Evolutionary conservation across 768 basidiomycete genomes (phyloP), one percentile per base, ranked within the genome.

Genomic region (Lentinula guzmanii): DNA sequence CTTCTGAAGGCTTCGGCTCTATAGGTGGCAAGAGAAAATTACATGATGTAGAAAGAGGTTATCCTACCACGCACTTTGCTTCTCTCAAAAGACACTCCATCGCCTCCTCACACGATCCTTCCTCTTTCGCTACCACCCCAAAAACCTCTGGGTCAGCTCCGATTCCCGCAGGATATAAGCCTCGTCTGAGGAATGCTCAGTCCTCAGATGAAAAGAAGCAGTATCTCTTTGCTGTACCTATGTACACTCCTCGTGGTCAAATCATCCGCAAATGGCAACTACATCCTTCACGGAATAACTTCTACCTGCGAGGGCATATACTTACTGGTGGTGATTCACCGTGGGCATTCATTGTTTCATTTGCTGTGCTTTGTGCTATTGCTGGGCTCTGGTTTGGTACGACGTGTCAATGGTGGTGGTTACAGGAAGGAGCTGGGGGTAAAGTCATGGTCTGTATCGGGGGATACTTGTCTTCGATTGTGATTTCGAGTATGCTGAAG

Each of bases 341-440:
- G 0, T 86, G 85, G 77, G 93, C 95, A 4, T 92, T 98, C 65
- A 67, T 92, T 2, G 81, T 79, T 0, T 83, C 83, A 6, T 74
- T 95, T 53, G 69, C 71, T 1, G 58, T 96, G 21, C 75, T 89
- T 31, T 69, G 94, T 28, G 79, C 79, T 2, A 79, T 98, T 51
- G 77, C 90, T 2, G 92, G 86, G 0, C 73, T 90, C 8, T 99
- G 93, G 91, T 85, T 97, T 64, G 90, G 86, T 9, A 93, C 93
- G 28, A 95, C 93, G 0, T 89, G 87, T 51, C 85, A 88, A 16
- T 96, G 88, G 84, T 88, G 95, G 83, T 98, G 95, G 95, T 75
- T 76, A 41, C 77, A 94, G 66, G 79, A 86, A 62, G 90, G 91
- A 53, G 80, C 77, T 18, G 77, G 88, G n/a, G 86, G 87, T 51